A percentile compares a stretch with the other conserved stretches of the same genome.
These are phyloP conservation scores for Prunus mira DNA, from an alignment of 306 rosid species.

Conservation along the genomic window DNA sequence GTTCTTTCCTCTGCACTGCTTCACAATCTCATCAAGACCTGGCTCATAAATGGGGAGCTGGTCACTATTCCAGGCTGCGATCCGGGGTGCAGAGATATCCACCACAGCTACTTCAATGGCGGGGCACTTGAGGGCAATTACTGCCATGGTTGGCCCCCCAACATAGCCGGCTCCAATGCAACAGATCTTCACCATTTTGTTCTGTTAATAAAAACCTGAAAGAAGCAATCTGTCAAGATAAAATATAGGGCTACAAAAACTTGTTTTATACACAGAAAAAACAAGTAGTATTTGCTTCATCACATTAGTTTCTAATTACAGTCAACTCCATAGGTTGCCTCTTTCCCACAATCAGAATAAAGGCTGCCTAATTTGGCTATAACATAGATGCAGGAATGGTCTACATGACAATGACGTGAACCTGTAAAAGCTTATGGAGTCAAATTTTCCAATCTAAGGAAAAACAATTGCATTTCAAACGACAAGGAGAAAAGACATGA, in stretches of 20 bases:
- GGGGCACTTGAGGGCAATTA: conserved; percentile 74
- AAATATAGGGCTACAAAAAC: not conserved
- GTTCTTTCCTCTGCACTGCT: conserved; percentile 72
- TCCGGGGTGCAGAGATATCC: conserved; percentile 62
- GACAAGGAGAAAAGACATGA: not conserved
- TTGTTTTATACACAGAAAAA: not conserved
- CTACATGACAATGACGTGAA: not conserved
- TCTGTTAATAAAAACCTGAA: conserved; percentile 17
- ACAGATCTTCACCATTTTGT: conserved; percentile 74
- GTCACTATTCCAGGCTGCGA: conserved; percentile 76
- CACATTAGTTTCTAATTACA: not conserved
- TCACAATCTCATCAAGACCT: conserved; percentile 67
- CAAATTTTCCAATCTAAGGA: not conserved
- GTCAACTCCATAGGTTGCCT: not conserved
- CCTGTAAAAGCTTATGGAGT: not conserved
- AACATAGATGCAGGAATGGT: not conserved
- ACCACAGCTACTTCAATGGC: conserved; percentile 70
- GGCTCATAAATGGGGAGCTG: conserved; percentile 80
- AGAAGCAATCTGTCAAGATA: not conserved
- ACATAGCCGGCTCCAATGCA: conserved; percentile 90
- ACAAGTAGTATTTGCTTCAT: not conserved
- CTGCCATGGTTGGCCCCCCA: conserved; percentile 91
- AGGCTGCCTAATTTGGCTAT: no score
- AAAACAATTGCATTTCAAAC: not conserved
- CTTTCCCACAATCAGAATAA: not conserved